These are phyloP conservation scores for Botrytis squamosa DNA, from an alignment of 2,329 filamentous ascomycete genomes.

Conservation along the genomic window DNA sequence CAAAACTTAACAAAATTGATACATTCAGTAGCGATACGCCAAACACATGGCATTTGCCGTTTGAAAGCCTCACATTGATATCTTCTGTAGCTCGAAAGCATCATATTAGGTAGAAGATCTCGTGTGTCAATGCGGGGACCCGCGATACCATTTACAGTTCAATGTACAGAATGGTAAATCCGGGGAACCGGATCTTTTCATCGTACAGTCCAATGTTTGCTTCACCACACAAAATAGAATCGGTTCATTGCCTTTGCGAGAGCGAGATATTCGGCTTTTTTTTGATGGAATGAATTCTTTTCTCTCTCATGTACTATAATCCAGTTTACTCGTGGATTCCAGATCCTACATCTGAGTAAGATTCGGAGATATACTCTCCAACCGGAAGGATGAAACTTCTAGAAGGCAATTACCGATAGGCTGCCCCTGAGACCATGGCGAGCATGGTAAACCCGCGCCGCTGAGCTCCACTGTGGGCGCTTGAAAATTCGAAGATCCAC, in stretches of 20 bases:
- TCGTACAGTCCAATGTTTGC: conserved; percentile 15
- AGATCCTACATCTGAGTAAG: conserved; percentile 9
- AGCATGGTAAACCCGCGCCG: conserved; percentile 12
- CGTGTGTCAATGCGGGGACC: conserved; percentile 18
- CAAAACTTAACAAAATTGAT: neutral
- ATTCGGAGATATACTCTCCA: conserved; percentile 11
- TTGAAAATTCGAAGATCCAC: neutral
- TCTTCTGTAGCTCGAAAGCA: neutral
- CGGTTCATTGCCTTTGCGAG: neutral
- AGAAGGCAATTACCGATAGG: conserved; percentile 21
- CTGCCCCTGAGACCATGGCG: conserved; percentile 13
- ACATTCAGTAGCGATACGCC: conserved; percentile 1
- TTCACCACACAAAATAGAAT: conserved; percentile 3
- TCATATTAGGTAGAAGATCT: conserved; percentile 18
- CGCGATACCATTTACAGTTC: conserved; percentile 10
- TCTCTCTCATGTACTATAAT: neutral
- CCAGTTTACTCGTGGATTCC: neutral
- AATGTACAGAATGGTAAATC: conserved; percentile 14
- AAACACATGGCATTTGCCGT: neutral
- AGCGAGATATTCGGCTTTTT: neutral
- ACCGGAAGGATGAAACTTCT: conserved; percentile 14
- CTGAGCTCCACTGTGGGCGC: conserved; percentile 6
- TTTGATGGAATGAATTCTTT: neutral
- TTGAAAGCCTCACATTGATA: neutral
- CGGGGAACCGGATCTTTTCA: conserved; percentile 17